Evolutionary conservation across 257 asterid genomes (phyloP), one percentile per base, ranked within the genome.

Genomic region (Thymus mandschuricus): DNA sequence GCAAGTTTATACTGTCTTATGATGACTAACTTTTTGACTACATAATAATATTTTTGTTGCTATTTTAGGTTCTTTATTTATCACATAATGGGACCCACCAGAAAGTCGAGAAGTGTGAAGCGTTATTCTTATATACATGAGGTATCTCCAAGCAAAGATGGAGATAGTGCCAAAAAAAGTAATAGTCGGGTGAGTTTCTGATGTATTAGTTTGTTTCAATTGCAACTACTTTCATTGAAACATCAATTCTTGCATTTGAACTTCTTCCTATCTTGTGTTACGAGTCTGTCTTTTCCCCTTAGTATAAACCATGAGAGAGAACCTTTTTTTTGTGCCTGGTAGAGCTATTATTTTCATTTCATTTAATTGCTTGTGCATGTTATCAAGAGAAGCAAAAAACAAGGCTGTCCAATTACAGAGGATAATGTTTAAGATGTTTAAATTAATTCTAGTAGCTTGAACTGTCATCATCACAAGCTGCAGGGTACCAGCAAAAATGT

Each of bases 91-190:
- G 96, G 85, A 49, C 98, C 99, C 46, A 50, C 88, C 46, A 86
- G 96, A 81, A 94, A 94, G 81, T 78, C 92, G 33, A 86, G 87
- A 79, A 94, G 81, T 52, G 78, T 85, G 80, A 85, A 87, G 81
- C 86, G 90, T 7, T 80, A 86, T 70, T 83, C 92, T 65, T 66
- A 76, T 73, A 71, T 82, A 70, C 79, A 71, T 59, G 97, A 92
- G 33, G 88, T 75, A 15, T 89, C 98, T 73, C 96, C 97, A 66
- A 81, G 75, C 70, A 94, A 86, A 83, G 95, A 86, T 64, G 90
- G 82, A 30, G 90, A 84, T 49, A 81, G 71, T 79, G 66, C 85
- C 68, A 89, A 86, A 84, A 91, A 78, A 82, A 89, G 75, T 79
- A 86, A 69, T 69, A 75, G 77, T 58, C 89, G 96, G 89, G 99